A percentile compares a stretch with the other conserved stretches of the same genome.
Conservation (phyloP, 2,329 filamentous ascomycete species). For the Ophiosphaerella herpotricha region DNA sequence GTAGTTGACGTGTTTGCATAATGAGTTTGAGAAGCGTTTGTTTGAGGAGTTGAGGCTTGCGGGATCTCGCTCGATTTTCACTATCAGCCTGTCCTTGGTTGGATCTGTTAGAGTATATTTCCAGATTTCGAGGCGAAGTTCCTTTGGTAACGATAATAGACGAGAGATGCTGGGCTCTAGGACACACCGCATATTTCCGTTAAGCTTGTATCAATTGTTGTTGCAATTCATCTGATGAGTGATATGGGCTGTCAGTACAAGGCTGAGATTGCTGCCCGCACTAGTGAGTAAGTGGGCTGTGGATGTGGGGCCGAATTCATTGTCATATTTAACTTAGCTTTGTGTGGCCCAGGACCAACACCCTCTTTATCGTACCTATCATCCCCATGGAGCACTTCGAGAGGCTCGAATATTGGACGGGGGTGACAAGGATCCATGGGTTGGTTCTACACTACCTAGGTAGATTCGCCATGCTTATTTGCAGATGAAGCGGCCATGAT, state of each 20-base stretch:
- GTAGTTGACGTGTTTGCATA: background rate
- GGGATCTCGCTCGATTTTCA: constrained; percentile 15
- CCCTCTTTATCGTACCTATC: background rate
- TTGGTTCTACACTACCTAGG: too few species aligned
- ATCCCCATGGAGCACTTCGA: too few species aligned
- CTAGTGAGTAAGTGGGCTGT: too few species aligned
- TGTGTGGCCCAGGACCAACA: background rate
- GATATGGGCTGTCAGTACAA: too few species aligned
- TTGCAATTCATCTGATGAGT: background rate
- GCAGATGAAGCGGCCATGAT: too few species aligned
- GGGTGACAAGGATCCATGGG: too few species aligned
- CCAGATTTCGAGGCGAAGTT: constrained; percentile 31
- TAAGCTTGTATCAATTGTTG: background rate
- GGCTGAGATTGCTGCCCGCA: too few species aligned
- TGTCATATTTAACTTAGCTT: too few species aligned
- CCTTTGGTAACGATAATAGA: constrained; percentile 25
- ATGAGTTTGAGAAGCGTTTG: constrained; percentile 5
- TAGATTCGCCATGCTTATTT: too few species aligned
- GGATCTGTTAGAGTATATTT: constrained; percentile 22
- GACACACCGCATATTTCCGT: background rate
- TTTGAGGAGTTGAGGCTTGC: background rate
- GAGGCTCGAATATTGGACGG: too few species aligned
- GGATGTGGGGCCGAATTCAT: too few species aligned
- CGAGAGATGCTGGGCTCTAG: background rate
- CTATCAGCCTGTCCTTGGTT: constrained; percentile 7